Conservation (phyloP, 2,329 filamentous ascomycete genomes). For the Pseudonectria buxi region DNA sequence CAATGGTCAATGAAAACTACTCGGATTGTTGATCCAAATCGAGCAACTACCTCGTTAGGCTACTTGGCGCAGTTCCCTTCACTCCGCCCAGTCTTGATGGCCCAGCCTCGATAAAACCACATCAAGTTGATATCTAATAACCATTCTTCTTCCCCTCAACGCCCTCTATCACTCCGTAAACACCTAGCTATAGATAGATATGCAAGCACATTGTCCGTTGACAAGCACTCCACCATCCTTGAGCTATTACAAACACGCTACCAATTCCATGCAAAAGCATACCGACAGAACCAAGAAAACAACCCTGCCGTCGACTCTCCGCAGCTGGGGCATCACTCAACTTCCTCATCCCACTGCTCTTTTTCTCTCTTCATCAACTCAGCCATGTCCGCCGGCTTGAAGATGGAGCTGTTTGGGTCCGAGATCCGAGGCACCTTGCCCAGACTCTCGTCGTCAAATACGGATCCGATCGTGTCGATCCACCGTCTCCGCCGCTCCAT, state of each 20-base stretch:
- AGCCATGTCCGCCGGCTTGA: slow-evolving; percentile 65
- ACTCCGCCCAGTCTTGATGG: too few relatives aligned
- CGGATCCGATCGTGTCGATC: slow-evolving; percentile 84
- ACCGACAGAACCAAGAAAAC: too few relatives aligned
- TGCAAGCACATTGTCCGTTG: not conserved
- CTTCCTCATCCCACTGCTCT: slow-evolving; percentile 76
- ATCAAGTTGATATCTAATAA: too few relatives aligned
- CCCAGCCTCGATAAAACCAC: too few relatives aligned
- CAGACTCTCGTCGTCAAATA: slow-evolving; percentile 78
- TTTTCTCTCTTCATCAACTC: slow-evolving; percentile 67
- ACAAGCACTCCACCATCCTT: not conserved
- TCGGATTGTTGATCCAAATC: too few relatives aligned
- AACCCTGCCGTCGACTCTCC: slow-evolving; percentile 7
- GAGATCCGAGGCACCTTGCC: slow-evolving; percentile 60
- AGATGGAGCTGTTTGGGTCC: slow-evolving; percentile 64
- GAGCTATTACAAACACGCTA: not conserved
- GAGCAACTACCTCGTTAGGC: too few relatives aligned
- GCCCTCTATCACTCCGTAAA: too few relatives aligned
- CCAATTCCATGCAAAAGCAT: not conserved
- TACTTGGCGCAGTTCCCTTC: too few relatives aligned
- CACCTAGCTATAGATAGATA: too few relatives aligned
- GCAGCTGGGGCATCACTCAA: slow-evolving; percentile 64
- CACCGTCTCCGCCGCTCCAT: slow-evolving; percentile 89
- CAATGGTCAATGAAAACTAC: too few relatives aligned
- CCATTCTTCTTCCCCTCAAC: too few relatives aligned